Evolutionary conservation across 1,284 basidiomycete genomes (phyloP).

Genomic region (Rhodotorula sp.): DNA sequence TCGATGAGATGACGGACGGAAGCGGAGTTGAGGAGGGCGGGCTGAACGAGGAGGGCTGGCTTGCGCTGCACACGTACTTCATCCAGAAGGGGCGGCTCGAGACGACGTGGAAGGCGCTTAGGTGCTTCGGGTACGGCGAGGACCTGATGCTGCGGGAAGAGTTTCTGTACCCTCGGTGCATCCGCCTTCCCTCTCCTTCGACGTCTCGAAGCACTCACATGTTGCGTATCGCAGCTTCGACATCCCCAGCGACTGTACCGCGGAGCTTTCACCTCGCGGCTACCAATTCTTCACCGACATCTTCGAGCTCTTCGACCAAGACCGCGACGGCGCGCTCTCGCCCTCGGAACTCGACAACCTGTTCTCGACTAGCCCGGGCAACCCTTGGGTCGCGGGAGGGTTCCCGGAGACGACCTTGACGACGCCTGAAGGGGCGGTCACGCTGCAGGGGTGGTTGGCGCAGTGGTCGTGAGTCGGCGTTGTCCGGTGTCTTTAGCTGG

Average conservation of each 20-base stretch:
- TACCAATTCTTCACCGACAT: constrained; percentile 98
- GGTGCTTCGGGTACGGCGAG: constrained; percentile 94
- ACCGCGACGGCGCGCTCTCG: constrained; percentile 90
- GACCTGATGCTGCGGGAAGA: constrained; percentile 84
- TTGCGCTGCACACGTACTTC: constrained; percentile 94
- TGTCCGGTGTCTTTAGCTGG: background rate
- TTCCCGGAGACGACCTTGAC: constrained; percentile 89
- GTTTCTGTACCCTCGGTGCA: constrained; percentile 79
- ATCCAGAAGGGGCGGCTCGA: constrained; percentile 94
- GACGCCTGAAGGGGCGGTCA: constrained; percentile 75
- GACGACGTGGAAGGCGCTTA: constrained; percentile 95
- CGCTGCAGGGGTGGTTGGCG: constrained; percentile 94
- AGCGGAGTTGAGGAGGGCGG: constrained; percentile 72
- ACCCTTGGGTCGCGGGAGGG: constrained; percentile 81
- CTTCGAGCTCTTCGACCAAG: constrained; percentile 97
- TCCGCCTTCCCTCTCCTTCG: constrained; percentile 33
- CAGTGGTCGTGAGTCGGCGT: constrained; percentile 78
- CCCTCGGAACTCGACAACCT: constrained; percentile 79
- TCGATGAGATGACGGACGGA: constrained; percentile 20
- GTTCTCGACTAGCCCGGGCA: constrained; percentile 91
- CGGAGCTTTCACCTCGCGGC: constrained; percentile 86
- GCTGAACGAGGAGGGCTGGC: constrained; percentile 89
- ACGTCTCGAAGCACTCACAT: background rate
- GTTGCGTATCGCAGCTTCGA: constrained; percentile 64
- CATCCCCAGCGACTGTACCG: constrained; percentile 87